Evolutionary conservation across 345 rosid species (phyloP), one percentile per base, ranked within the genome.

Genomic region (Syzygium aromaticum): DNA sequence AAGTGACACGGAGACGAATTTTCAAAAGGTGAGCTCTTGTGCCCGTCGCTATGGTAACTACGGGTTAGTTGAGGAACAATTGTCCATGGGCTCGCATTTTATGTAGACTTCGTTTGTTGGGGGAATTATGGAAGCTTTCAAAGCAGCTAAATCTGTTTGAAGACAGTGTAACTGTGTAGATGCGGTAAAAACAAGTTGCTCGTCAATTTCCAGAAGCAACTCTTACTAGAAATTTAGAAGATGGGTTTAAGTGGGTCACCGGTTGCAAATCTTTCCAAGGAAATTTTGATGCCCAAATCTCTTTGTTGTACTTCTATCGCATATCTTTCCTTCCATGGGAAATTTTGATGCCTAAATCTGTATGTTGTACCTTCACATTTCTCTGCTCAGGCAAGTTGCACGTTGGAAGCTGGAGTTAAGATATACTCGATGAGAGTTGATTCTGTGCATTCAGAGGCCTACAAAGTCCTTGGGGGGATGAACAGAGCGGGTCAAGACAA

Each of bases 341-440:
- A 84, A 53, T 54, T 53, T 46, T 77, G 52, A 52, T 28, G 40
- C 56, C 43, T 52, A 27, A n/a, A 54, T 84, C 49, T 73, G 1
- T 19, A 19, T 77, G 56, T 51, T 49, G 80, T 46, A 51, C 52
- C 54, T 51, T 53, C n/a, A 5, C 87, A 86, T 52, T 38, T 52
- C 56, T 84, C 82, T 51, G 16, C 90, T 53, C 89, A 97, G 99
- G 99, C 99, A 33, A 96, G 99, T 91, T 97, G 99, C 92, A 96
- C 98, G 14, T 92, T 97, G 90, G 99, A 97, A 93, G 98, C 99
- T 86, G 98, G 99, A 64, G 98, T 97, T 84, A 96, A 96, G 93
- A 97, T 97, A 73, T 97, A 97, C 91, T 95, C 99, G 2, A 85
- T 96, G 88, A 91, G 99, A 89, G 99, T 96, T 87, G 98, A 97